Base-by-base conservation (phyloP, 2,329 filamentous ascomycete genomes). In the Rugonectria rugulosa region DNA sequence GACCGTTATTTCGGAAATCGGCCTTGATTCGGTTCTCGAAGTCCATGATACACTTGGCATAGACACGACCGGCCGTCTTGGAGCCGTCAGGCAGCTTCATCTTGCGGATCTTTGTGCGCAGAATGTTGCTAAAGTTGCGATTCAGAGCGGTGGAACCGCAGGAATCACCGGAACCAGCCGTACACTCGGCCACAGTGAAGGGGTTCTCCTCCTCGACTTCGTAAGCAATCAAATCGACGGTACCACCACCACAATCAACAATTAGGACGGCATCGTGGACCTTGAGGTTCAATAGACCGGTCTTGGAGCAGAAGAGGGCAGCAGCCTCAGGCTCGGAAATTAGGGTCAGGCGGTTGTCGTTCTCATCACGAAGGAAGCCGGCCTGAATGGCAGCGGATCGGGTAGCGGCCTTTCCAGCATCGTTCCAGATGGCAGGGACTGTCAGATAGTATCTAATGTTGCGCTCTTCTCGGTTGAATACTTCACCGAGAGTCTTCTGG, bases 1-100 rank as follows among this genome's bases (percentile, higher is more conserved):
- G 94, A 44, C 94, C 93, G 75, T 97, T 98, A 80, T 98, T 98
- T 63, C 95, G 88, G 88, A 99, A 99, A 75, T 98, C 95, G 44
- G 95, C 95, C 83, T 99, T 99, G 84, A 99, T 97, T 74, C 95
- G 84, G 84, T 98, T 98, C 81, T 99, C 95, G 70, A 99, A 99
- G 77, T 99, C 95, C 94, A 98, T 98, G 77, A 99, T 98, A 75
- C 94, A 98, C 80, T 98, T 98, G 65, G 94, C 94, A 75, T 98
- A 98, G 50, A 99, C 95, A 75, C 94, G 92, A 37, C 94, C 94
- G n/a, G 95, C 94, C 3, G 92, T 98, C 78, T 94, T 96, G 66
- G 94, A 97, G 41, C 93, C 94, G 71, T 98, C 94, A 2, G 95
- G 93, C 40, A 99, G 82, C 78, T 98, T 98, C 95, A 98, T 98